phyloP scores from a whole-genome alignment of 2,329 filamentous ascomycete species.

The Trichophyton rubrum region DNA sequence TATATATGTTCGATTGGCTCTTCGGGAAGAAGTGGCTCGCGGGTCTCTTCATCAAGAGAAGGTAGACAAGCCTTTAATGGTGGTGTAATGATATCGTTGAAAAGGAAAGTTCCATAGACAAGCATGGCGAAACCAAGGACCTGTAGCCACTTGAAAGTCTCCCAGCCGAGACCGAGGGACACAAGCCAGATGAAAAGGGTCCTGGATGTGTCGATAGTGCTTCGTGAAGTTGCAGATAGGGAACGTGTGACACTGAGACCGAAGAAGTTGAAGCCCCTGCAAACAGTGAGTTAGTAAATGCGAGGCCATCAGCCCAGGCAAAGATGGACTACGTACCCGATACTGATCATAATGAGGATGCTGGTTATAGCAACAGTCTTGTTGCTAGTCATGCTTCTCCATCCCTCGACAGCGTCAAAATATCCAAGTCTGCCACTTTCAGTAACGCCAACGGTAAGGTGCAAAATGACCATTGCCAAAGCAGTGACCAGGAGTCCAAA shows the following conservation, averaged over 20 bases:
- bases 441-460: conserved; percentile 63
- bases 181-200: conserved; percentile 98
- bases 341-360: conserved; percentile 90
- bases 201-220: conserved; percentile 92
- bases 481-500: conserved; percentile 79
- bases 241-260: conserved; percentile 80
- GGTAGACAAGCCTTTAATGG: conserved; percentile 58
- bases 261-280: conserved; percentile 95
- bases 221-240: conserved; percentile 84
- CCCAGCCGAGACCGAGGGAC: conserved; percentile 85
- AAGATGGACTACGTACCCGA: conserved; percentile 53
- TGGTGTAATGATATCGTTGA: conserved; percentile 84
- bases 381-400: conserved; percentile 65
- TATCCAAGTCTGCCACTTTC: conserved; percentile 63
- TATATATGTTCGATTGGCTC: conserved; percentile 65
- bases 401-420: conserved; percentile 81
- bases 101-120: conserved; percentile 92
- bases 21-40: conserved; percentile 52
- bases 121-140: conserved; percentile 76
- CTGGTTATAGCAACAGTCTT: conserved; percentile 62
- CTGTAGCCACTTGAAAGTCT: conserved; percentile 95
- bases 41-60: conserved; percentile 21
- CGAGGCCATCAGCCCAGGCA: background rate
- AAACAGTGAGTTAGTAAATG: conserved; percentile 9
- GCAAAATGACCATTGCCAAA: conserved; percentile 65